Evolutionary conservation across 345 rosid genomes (phyloP), one percentile per base, ranked within the genome.

Genomic region (Citrus australasica): DNA sequence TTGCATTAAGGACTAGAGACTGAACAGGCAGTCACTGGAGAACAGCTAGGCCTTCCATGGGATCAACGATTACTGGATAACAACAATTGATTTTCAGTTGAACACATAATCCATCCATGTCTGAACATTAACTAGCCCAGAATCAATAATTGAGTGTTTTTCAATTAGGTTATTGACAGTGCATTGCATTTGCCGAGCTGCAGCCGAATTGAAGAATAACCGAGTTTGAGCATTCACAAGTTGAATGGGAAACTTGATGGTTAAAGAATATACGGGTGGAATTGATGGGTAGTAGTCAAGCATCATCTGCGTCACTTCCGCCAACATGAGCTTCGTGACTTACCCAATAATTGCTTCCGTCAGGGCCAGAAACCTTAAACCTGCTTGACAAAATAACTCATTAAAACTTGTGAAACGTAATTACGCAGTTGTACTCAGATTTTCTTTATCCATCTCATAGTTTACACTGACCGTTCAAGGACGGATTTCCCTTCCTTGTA

Each of bases 401-500:
- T 32, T 60, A 55, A 78, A 40, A 59, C 55, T 58, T 27, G 2
- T 51, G 21, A 76, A 80, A 37, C 42, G 66, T 74, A 71, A 66
- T 65, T 55, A 63, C 67, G 68, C 70, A 37, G 67, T 56, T 58
- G 28, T 79, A 73, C 6, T 76, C 32, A 7, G 35, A 60, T 74
- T 67, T 37, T 79, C 38, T 14, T 60, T 75, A 46, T 61, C 35
- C 59, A 5, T 13, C 64, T 75, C 51, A 14, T n/a, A 66, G 40
- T 71, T 51, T 67, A 76, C 59, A 88, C 98, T 91, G 79, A 94
- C 99, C 96, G 89, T 80, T 93, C 98, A 51, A 93, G 90, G n/a
- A 93, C 96, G 5, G 93, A 94, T 87, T 92, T 96, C 73, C 98
- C 98, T 90, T 94, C 99, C 88, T 96, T 96, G 92, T 96, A 96